Evolutionary conservation across 2,329 filamentous ascomycete genomes (phyloP), one percentile per base, ranked within the genome.

Genomic region (Aureobasidium leucospermi): DNA sequence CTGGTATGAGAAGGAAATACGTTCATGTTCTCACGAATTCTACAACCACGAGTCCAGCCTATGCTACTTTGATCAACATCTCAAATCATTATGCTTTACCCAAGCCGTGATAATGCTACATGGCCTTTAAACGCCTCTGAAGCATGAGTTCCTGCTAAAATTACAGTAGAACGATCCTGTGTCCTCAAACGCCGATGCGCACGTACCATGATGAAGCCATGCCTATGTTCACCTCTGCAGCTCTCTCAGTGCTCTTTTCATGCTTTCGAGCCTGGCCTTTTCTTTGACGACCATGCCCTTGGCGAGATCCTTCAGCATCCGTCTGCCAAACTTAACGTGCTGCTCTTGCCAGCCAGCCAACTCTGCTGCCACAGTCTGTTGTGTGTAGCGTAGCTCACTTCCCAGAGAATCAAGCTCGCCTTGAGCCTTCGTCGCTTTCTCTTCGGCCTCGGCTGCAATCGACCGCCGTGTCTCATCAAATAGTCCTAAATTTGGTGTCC

Each of bases 271-370:
- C 65, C 89, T 82, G 69, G 89, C 88, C 64, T 82, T 83, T 75
- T 99, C 94, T 57, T 83, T 81, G 4, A 96, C 83, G 29, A 97
- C 78, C 81, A 92, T 91, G 34, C 84, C 84, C 68, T 80, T 82
- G 16, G 89, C 93, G 66, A 96, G 83, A 48, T 90, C 85, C 64
- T 81, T 84, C 62, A 96, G 82, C 31, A 90, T 89, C 61, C 82
- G 82, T 62, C 85, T 79, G 1, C 89, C 91, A 75, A 89, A 85
- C 67, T 83, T 84, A 65, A 90, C 89, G 68, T 96, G 85, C 76
- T 91, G 84, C 42, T 95, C 90, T 68, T 96, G 92, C 90, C 94
- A 99, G 15, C 89, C 91, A 0, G 94, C 94, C 59, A 99, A 74
- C 75, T 99, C 94, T 1, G 85, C 82, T 6, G 95, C 93, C 28